phyloP scores from a whole-genome alignment of 345 rosid genomes.

The Streptanthus diversifolius region DNA sequence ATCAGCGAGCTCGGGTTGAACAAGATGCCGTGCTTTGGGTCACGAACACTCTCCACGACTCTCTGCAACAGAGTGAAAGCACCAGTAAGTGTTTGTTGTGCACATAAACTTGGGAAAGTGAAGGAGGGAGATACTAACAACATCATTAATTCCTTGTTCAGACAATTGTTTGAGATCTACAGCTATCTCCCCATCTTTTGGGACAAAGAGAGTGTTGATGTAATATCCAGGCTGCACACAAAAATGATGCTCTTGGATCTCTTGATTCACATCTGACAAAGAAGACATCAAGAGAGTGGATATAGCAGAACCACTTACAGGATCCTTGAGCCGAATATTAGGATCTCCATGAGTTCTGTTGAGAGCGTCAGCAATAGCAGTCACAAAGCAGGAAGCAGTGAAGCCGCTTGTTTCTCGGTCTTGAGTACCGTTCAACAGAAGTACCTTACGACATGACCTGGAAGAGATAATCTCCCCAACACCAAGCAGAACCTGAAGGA shows the following conservation, averaged over 20 bases:
- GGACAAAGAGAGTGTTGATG: slow-evolving; percentile 74
- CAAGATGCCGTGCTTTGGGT: slow-evolving; percentile 59
- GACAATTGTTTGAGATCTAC: slow-evolving; percentile 52
- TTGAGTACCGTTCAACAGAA: slow-evolving; percentile 68
- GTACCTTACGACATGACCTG: slow-evolving; percentile 82
- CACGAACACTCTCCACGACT: slow-evolving; percentile 47
- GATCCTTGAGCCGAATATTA: slow-evolving; percentile 52
- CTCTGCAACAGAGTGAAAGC: slow-evolving; percentile 43
- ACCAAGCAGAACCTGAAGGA: slow-evolving; percentile 72
- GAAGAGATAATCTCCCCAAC: slow-evolving; percentile 82
- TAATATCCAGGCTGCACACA: slow-evolving; percentile 71
- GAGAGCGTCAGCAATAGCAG: slow-evolving; percentile 73
- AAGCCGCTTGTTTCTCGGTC: slow-evolving; percentile 83
- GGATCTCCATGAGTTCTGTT: slow-evolving; percentile 75
- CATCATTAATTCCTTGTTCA: slow-evolving; percentile 64
- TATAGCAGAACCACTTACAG: slow-evolving; percentile 41
- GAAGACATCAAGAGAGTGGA: neutral
- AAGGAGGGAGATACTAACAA: slow-evolving; percentile 43
- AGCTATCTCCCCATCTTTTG: slow-evolving; percentile 62
- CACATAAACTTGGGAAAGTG: neutral
- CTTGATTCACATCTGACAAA: neutral
- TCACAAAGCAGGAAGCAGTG: slow-evolving; percentile 77
- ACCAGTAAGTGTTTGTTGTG: neutral
- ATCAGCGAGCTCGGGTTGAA: slow-evolving; percentile 67
- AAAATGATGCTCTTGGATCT: neutral